Evolutionary conservation across 768 basidiomycete species (phyloP).

Genomic region (Tylopilus intermedius): DNA sequence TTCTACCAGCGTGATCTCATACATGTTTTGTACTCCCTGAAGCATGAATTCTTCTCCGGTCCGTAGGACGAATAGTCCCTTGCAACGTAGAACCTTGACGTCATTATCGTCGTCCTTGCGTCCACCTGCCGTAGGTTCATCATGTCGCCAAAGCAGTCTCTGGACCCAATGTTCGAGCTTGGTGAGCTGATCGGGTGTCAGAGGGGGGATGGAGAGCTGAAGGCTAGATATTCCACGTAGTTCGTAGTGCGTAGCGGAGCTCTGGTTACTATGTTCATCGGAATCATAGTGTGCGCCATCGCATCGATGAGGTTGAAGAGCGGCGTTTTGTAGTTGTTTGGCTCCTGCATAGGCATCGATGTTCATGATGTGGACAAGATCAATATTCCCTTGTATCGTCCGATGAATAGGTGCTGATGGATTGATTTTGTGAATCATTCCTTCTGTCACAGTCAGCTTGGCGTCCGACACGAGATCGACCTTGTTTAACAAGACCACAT

Average conservation of each 20-base stretch:
- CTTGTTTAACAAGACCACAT: conserved; percentile 92
- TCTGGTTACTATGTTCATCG: conserved; percentile 30
- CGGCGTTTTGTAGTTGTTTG: conserved; percentile 20
- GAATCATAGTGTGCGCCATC: conserved; percentile 27
- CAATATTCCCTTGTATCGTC: conserved; percentile 69
- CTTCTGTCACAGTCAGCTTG: conserved; percentile 46
- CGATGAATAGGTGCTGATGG: conserved; percentile 70
- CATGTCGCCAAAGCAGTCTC: conserved; percentile 74
- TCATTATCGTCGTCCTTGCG: conserved; percentile 6
- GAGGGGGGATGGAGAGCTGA: conserved; percentile 60
- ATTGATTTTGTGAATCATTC: conserved; percentile 69
- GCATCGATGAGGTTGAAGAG: conserved; percentile 30
- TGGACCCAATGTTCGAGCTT: conserved; percentile 79
- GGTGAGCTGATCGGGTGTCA: conserved; percentile 45
- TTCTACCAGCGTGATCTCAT: conserved; percentile 62
- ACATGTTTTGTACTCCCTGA: conserved; percentile 89
- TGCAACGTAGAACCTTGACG: conserved; percentile 77
- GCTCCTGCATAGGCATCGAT: conserved; percentile 73
- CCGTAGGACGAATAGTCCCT: conserved; percentile 66
- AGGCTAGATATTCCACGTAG: conserved; percentile 80
- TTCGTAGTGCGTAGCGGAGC: conserved; percentile 54
- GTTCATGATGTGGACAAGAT: conserved; percentile 71
- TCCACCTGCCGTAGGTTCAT: conserved; percentile 36
- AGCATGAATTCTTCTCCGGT: conserved; percentile 64
- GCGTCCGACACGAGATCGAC: conserved; percentile 60